Percentiles rank a stretch among this genome's conserved stretches.
Evolutionary conservation across 768 basidiomycete species (phyloP).

Genomic region (Leccinum obscurum): DNA sequence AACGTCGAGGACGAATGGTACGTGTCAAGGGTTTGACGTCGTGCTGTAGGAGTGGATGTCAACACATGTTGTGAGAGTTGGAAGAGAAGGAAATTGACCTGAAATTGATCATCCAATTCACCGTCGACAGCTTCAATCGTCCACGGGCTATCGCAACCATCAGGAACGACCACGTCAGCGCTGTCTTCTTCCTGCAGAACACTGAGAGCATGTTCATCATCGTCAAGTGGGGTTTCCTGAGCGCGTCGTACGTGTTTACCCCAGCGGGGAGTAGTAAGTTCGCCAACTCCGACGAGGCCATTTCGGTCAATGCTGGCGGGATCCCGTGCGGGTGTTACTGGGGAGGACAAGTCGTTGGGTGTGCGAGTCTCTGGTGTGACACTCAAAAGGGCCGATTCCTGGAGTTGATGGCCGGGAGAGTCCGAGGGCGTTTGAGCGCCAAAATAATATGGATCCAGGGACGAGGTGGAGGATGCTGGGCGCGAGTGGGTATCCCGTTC

Average conservation of each 20-base stretch:
- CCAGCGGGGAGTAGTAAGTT: conserved; percentile 97
- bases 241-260: conserved; percentile 49
- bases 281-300: conserved; percentile 91
- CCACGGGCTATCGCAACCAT: conserved; percentile 78
- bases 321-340: conserved; percentile 73
- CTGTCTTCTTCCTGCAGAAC: conserved; percentile 33
- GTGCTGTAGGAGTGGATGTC: conserved; percentile 33
- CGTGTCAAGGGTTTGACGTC: conserved; percentile 48
- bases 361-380: conserved; percentile 62
- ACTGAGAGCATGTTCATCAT: conserved; percentile 39
- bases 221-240: conserved; percentile 38
- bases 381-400: conserved; percentile 37
- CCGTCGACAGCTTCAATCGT: conserved; percentile 86
- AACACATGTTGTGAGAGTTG: not conserved
- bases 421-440: conserved; percentile 67
- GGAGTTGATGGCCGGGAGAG: conserved; percentile 55
- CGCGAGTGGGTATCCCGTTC: conserved; percentile 53
- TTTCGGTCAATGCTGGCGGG: conserved; percentile 81
- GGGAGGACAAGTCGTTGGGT: conserved; percentile 55
- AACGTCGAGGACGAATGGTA: conserved; percentile 58
- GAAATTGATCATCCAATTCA: conserved; percentile 68
- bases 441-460: conserved; percentile 89
- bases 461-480: conserved; percentile 74
- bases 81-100: conserved; percentile 41
- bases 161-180: conserved; percentile 44